phyloP scores from a whole-genome alignment of 257 asterid genomes.

The Leptodermis oblonga region DNA sequence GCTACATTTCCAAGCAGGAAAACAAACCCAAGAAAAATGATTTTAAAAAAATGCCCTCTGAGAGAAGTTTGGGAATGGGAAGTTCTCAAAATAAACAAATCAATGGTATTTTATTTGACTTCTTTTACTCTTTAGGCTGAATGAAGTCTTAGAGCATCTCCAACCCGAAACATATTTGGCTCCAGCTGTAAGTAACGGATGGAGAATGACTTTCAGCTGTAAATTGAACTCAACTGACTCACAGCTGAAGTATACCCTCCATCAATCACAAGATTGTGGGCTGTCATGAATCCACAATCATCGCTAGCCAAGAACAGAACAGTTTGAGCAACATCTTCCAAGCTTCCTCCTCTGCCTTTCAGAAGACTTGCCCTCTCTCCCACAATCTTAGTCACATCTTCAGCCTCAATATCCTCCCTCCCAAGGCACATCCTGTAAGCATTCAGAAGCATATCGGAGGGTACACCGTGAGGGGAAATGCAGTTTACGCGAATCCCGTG shows the following conservation, averaged over 20 bases:
- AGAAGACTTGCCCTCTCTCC: slow-evolving; percentile 67
- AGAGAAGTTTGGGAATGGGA: too few relatives aligned
- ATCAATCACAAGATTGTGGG: slow-evolving; percentile 76
- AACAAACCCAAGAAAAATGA: too few relatives aligned
- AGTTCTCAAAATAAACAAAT: too few relatives aligned
- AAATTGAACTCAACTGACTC: slow-evolving; percentile 46
- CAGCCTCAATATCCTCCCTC: slow-evolving; percentile 33
- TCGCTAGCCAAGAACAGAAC: slow-evolving; percentile 74
- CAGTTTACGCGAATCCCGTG: slow-evolving; percentile 79
- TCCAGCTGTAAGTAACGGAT: too few relatives aligned
- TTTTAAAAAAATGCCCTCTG: too few relatives aligned
- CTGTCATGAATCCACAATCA: slow-evolving; percentile 69
- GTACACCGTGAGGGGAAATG: slow-evolving; percentile 76
- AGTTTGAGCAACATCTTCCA: slow-evolving; percentile 63
- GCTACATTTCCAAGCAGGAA: too few relatives aligned
- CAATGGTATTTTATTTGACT: too few relatives aligned
- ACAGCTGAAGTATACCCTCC: slow-evolving; percentile 72
- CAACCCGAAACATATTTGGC: too few relatives aligned
- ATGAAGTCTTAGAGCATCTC: too few relatives aligned
- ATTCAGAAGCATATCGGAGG: slow-evolving; percentile 67
- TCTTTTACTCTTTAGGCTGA: too few relatives aligned
- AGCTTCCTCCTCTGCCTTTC: slow-evolving; percentile 56
- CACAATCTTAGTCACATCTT: slow-evolving; percentile 57
- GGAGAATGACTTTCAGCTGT: slow-evolving; percentile 37
- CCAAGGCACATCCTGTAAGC: slow-evolving; percentile 47